These are phyloP conservation scores for Phytophthora quininea DNA, from an alignment of 352 stramenopile genomes.

Conservation along the genomic window DNA sequence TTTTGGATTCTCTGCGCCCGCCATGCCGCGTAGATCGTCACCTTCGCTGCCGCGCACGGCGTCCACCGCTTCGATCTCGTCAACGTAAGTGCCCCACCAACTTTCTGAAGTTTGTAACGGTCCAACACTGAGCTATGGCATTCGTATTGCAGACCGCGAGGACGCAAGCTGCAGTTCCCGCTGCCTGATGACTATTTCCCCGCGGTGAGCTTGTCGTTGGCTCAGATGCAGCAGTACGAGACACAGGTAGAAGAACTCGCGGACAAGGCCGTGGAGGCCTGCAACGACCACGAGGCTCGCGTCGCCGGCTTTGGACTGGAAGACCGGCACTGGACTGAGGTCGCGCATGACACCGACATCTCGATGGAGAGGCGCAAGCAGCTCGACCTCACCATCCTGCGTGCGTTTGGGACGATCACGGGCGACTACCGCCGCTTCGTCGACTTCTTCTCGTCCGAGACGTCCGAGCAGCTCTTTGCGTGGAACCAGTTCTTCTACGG, in stretches of 20 bases:
- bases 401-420: conserved; percentile 60
- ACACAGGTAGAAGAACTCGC: conserved; percentile 26
- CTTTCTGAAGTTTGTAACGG: conserved; percentile 39
- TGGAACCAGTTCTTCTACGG: conserved; percentile 78
- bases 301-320: conserved; percentile 29
- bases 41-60: conserved; percentile 23
- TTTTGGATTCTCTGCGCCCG: conserved; percentile 19
- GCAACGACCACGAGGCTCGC: conserved; percentile 35
- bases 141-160: conserved; percentile 22
- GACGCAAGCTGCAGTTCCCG: conserved; percentile 43
- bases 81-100: conserved; percentile 29
- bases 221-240: conserved; percentile 42
- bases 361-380: conserved; percentile 39
- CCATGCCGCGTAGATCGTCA: conserved; percentile 39
- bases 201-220: conserved; percentile 31
- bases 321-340: conserved; percentile 35
- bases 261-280: conserved; percentile 33
- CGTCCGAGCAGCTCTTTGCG: conserved; percentile 61
- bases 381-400: conserved; percentile 33
- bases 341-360: conserved; percentile 35
- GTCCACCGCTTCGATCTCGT: conserved; percentile 21
- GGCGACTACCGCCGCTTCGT: conserved; percentile 64
- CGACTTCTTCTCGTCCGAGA: conserved; percentile 76
- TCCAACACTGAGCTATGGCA: neutral
- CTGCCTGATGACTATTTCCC: conserved; percentile 53